Evolutionary conservation across 2,329 filamentous ascomycete genomes (phyloP).

Genomic region (Amylocarpus encephaloides): DNA sequence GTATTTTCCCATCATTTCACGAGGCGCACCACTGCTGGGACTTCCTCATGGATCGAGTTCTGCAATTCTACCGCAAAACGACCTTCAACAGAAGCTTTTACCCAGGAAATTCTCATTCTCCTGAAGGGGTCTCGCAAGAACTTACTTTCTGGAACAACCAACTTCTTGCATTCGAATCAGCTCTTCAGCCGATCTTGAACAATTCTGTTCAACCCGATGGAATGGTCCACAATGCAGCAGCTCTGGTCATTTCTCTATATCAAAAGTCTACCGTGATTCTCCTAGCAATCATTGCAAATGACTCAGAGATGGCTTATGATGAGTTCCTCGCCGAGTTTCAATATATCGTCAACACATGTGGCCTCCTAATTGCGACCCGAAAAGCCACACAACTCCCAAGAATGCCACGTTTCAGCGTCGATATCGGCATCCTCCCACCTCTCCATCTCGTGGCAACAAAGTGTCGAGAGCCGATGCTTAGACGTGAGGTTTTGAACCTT

Average conservation of each 20-base stretch:
- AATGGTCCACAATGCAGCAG: slow-evolving; percentile 17
- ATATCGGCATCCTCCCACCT: slow-evolving; percentile 57
- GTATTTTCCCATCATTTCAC: slow-evolving; percentile 19
- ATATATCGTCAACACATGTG: slow-evolving; percentile 22
- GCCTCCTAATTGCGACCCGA: slow-evolving; percentile 11
- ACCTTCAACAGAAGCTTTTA: slow-evolving; percentile 21
- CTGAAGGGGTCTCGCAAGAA: slow-evolving; percentile 12
- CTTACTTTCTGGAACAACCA: slow-evolving; percentile 13
- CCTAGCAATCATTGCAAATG: slow-evolving; percentile 15
- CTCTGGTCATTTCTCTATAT: slow-evolving; percentile 22
- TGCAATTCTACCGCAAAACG: slow-evolving; percentile 26
- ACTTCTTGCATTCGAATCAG: slow-evolving; percentile 20
- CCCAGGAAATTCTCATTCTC: slow-evolving; percentile 14
- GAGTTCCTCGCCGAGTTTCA: slow-evolving; percentile 18
- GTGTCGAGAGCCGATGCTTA: slow-evolving; percentile 50
- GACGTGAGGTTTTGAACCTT: slow-evolving; percentile 55
- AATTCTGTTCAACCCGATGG: slow-evolving; percentile 18
- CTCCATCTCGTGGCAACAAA: slow-evolving; percentile 62
- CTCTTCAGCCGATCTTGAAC: slow-evolving; percentile 24
- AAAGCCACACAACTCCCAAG: slow-evolving; percentile 15
- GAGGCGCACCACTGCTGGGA: slow-evolving; percentile 28
- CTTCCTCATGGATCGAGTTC: slow-evolving; percentile 25
- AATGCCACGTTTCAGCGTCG: slow-evolving; percentile 51
- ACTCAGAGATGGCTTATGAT: slow-evolving; percentile 27
- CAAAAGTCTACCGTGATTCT: slow-evolving; percentile 20